Conservation (phyloP, 192 early-diverging fungal species). For the Coemansia reversa region DNA sequence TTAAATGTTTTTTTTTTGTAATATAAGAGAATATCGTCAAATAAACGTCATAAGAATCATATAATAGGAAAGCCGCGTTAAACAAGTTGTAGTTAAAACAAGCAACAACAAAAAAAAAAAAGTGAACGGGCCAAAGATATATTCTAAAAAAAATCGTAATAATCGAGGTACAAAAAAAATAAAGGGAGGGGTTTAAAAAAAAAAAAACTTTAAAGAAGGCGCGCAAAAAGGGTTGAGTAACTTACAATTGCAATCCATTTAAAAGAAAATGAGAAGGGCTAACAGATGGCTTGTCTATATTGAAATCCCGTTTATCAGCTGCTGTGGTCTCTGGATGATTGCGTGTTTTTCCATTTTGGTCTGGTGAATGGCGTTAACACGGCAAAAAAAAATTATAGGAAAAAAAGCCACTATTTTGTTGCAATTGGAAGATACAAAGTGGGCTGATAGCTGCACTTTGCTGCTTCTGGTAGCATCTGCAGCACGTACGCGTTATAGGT, state of each 20-base stretch:
- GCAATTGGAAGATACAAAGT: not conserved
- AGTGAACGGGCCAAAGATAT: not conserved
- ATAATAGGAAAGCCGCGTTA: not conserved
- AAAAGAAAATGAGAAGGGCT: not conserved
- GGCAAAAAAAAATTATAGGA: not conserved
- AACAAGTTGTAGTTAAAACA: not conserved
- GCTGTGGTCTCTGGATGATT: not conserved
- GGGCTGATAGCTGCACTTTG: not conserved
- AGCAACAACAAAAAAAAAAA: not conserved
- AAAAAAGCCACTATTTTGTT: not conserved
- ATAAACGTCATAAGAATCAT: slow-evolving; percentile 1
- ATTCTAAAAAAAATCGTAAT: not conserved
- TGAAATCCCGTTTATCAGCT: not conserved
- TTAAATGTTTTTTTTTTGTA: not conserved
- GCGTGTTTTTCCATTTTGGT: not conserved
- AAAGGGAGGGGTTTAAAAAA: not conserved
- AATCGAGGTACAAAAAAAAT: not conserved
- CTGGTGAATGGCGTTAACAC: not conserved
- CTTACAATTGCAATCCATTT: not conserved
- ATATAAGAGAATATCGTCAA: not conserved
- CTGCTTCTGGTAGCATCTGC: not conserved
- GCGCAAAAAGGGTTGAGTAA: not conserved
- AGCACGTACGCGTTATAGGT: not conserved
- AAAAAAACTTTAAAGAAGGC: not conserved
- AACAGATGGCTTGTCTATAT: not conserved